phyloP scores from a whole-genome alignment of 2,329 filamentous ascomycete genomes.

The Stenocarpella maydis region DNA sequence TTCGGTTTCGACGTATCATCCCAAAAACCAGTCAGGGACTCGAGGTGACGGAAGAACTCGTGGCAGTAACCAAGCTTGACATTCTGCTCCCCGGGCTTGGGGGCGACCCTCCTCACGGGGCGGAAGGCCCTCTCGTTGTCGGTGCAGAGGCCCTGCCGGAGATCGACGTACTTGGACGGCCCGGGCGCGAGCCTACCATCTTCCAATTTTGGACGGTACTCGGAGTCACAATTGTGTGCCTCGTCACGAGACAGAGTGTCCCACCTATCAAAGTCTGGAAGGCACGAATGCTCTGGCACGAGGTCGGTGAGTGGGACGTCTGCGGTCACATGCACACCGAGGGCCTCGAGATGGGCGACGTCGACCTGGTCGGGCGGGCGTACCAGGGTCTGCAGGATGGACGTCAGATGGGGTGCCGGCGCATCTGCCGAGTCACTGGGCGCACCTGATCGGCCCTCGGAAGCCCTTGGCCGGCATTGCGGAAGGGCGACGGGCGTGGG shows the following conservation, averaged over 20 bases:
- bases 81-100: conserved; percentile 60
- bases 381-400: conserved; percentile 61
- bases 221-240: conserved; percentile 56
- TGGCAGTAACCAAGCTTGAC: conserved; percentile 69
- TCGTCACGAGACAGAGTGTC: conserved; percentile 58
- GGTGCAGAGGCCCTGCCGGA: conserved; percentile 63
- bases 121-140: conserved; percentile 67
- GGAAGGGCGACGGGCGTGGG: conserved; percentile 65
- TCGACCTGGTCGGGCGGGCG: conserved; percentile 57
- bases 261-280: conserved; percentile 64
- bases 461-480: conserved; percentile 46
- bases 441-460: conserved; percentile 28
- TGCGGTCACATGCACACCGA: conserved; percentile 63
- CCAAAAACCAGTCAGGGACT: conserved; percentile 67
- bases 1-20: conserved; percentile 62
- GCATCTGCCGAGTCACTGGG: conserved; percentile 15
- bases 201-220: conserved; percentile 57
- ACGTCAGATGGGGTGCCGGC: conserved; percentile 52
- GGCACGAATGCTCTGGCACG: conserved; percentile 60
- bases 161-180: conserved; percentile 65
- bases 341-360: conserved; percentile 61
- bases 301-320: conserved; percentile 59
- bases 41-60: conserved; percentile 71
- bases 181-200: conserved; percentile 65
- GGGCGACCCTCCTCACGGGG: conserved; percentile 65